Base-by-base conservation (phyloP, 2,329 filamentous ascomycete species). In the Botrytis paeoniae region DNA sequence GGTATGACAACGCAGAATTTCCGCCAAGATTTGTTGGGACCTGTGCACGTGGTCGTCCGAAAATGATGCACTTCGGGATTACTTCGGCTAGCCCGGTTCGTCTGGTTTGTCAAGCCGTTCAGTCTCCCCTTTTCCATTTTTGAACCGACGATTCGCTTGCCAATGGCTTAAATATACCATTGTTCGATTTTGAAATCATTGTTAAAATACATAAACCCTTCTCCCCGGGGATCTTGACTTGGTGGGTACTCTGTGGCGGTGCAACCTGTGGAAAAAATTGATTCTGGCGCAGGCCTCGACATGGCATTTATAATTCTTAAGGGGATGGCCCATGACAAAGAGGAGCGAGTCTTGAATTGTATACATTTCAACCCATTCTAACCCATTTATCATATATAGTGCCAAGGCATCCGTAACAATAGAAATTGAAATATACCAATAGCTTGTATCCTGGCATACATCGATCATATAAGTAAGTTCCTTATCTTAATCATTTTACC, bases 1-100 rank as follows among this genome's bases (percentile, higher is more conserved):
- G 35, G 45, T 68, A 41, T 68, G 64, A 57, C 65, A 68, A 32
- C 65, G 65, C 65, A 69, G 65, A 69, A 57, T 39, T 25, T 57
- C 48, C 54, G 65, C 65, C 43, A 65, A 69, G 48, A 57, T 9
- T 59, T 57, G 18, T n/a, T 57, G 35, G 45, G 64, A 22, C 20
- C 4, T 39, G 9, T 39, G 48, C 48, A 69, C 48, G 51, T 68
- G 65, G 35, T 20, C 45, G 4, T 3, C 32, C 16, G 32, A 32
- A 54, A n/a, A 29, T 54, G 35, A 35, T 37, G 37, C 32, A 18
- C 16, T 39, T 54, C 64, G 64, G 45, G 7, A 39, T 12, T 66
- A 39, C 45, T 37, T 66, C 64, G 45, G 37, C 14, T 39, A 9
- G 3, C 12, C 18, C 35, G 25, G n/a, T 20, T 41, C 35, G 35